Percentiles rank a stretch among this genome's conserved stretches.
phyloP scores from a whole-genome alignment of 2,329 filamentous ascomycete species.

The Ceratocystis smalleyi region DNA sequence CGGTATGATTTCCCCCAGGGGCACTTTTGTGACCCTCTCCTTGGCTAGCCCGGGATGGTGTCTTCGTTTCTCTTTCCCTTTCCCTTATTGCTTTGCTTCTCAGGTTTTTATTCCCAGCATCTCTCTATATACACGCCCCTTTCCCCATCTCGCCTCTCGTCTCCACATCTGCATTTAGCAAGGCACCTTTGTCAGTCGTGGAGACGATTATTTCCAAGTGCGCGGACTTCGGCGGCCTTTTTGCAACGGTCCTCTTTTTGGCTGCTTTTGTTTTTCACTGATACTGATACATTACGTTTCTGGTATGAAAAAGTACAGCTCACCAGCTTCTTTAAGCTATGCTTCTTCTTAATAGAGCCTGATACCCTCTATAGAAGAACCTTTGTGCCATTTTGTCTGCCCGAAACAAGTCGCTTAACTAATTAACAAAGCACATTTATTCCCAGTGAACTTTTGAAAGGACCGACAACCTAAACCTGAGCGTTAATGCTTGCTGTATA shows the following conservation, averaged over 20 bases:
- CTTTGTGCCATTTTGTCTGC: constrained; percentile 3
- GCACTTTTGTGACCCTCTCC: constrained; percentile 6
- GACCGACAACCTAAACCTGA: neutral
- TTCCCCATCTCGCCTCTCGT: neutral
- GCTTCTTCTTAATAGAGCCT: neutral
- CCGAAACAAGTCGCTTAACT: neutral
- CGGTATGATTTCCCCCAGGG: constrained; percentile 1
- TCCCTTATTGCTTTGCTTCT: neutral
- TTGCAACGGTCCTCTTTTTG: neutral
- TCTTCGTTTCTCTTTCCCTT: neutral
- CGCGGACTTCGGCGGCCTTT: neutral
- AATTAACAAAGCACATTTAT: neutral
- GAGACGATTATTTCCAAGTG: neutral
- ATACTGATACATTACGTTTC: neutral
- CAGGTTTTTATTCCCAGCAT: neutral
- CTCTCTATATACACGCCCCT: neutral
- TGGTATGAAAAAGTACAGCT: neutral
- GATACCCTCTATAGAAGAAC: neutral
- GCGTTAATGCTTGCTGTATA: neutral
- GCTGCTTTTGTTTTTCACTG: neutral
- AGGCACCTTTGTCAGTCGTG: neutral
- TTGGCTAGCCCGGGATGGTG: neutral
- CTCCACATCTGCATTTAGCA: neutral
- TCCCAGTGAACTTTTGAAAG: neutral
- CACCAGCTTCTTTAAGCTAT: neutral